Conservation (phyloP, 1,284 basidiomycete genomes). For the Austroboletus rostrupii region DNA sequence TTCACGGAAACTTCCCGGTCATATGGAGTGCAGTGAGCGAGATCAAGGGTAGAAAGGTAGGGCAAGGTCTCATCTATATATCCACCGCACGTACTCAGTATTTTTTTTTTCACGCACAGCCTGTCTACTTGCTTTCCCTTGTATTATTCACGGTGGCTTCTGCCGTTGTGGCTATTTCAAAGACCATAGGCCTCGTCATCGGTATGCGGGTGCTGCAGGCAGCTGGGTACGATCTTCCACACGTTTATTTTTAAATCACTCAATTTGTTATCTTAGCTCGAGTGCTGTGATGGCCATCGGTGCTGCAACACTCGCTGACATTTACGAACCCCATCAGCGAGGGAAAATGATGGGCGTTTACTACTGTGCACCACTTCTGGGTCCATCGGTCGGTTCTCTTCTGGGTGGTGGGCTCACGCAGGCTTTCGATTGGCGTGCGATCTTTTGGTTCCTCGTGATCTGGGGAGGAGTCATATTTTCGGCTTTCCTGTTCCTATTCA, state of each 20-base stretch:
- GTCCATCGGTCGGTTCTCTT: conserved; percentile 69
- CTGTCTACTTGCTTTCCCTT: conserved; percentile 64
- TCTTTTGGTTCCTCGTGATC: conserved; percentile 80
- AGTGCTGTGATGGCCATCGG: conserved; percentile 77
- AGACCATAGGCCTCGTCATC: conserved; percentile 66
- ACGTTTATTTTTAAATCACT: background rate
- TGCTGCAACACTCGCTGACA: conserved; percentile 79
- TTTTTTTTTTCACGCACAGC: background rate
- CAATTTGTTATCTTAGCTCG: conserved; percentile 41
- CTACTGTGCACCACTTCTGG: conserved; percentile 60
- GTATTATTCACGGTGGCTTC: conserved; percentile 62
- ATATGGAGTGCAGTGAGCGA: conserved; percentile 76
- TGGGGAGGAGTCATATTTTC: conserved; percentile 55
- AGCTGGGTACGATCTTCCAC: conserved; percentile 42
- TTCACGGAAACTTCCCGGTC: conserved; percentile 66
- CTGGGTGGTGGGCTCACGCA: conserved; percentile 68
- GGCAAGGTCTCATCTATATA: background rate
- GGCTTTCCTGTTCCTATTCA: conserved; percentile 66
- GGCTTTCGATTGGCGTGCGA: conserved; percentile 71
- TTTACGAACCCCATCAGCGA: conserved; percentile 75
- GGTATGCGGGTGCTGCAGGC: conserved; percentile 71
- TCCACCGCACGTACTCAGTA: background rate
- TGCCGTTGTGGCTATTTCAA: conserved; percentile 59
- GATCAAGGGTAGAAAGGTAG: conserved; percentile 74
- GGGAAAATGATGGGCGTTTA: conserved; percentile 82